Base-by-base conservation (phyloP, 2,329 filamentous ascomycete genomes). In the Hypoxylon sp. region DNA sequence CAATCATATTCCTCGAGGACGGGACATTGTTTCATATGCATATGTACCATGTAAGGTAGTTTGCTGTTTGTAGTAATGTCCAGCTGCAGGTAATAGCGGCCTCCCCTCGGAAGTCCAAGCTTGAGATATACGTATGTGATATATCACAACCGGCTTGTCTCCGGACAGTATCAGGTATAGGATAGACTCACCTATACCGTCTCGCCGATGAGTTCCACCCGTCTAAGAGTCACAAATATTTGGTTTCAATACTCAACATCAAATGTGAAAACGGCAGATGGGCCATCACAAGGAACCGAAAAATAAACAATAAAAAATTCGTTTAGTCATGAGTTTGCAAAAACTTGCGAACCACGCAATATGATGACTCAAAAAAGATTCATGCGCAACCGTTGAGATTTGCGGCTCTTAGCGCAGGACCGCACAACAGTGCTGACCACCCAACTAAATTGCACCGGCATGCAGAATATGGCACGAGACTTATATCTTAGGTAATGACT, bases 391-490 rank as follows among this genome's bases (percentile, higher is more conserved):
- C 13, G 63, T 48, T 66, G 58, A 48, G 38, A 21, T 43, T 43
- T 66, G 63, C 58, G 59, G 63, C 63, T 67, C 52, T 56, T 59
- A 13, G 36, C 50, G 25, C 25, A 45, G 21, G 30, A 60, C 34
- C 21, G 46, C 43, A 51, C 32, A 23, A n/a, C 56, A 19, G 10
- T 58, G 63, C 60, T 61, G 60, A 69, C 60, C 56, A 61, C 60
- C 62, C 63, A 50, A 57, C 32, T 23, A 43, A 34, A 60, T 43
- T 45, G 11, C 30, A 45, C 49, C 56, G 34, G 32, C 63, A 64
- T 69, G 60, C 52, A 67, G 46, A 57, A 49, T 43, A 50, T 55
- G 51, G 52, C 63, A 66, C 66, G 66, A 69, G 63, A 69, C 63
- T 50, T 51, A 25, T 51, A 25, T 46, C 41, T 64, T 50, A 58